Base-by-base conservation (phyloP, 108 stramenopile species). In the Cyclotella kingstonii region DNA sequence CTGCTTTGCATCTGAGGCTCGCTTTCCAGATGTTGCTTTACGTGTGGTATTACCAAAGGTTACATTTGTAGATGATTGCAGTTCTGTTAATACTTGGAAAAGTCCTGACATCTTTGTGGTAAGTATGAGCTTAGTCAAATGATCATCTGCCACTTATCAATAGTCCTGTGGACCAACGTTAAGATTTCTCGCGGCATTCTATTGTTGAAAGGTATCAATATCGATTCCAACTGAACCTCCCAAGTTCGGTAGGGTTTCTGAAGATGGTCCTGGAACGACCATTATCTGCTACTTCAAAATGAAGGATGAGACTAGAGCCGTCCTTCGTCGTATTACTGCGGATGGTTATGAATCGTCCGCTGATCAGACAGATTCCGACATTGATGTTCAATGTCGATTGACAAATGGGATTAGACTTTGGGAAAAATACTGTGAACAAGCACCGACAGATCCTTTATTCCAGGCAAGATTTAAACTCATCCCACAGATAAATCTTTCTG, bases 221-320 rank as follows among this genome's bases (percentile, higher is more conserved):
- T 42, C 87, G 8, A 60, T 93, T 27, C 91, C 91, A 25, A 93
- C 85, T 0, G 88, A 93, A 63, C 82, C 85, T n/a, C 90, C 91
- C 4, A 82, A 71, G 42, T 60, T 89, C 42, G 80, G 73, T 22
- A 49, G 57, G 10, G 35, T 58, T 19, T 36, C 63, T 0, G 76
- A 81, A 22, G 81, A 93, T 71, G 91, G 91, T 25, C 80, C 80
- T 18, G 91, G 91, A 31, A 80, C 71, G 27, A 86, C 86, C 1
- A 58, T 93, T 22, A 77, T 81, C 5, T 72, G 82, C 36, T 93
- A 86, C 63, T 86, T 80, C 54, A 71, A 33, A 39, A 89, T 93
- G 91, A 76, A 80, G 40, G 70, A 93, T 40, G 76, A 82, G 39
- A 89, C 88, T 5, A 57, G 91, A 34, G 76, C 84, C 27, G 87